Base-by-base conservation (phyloP, 345 rosid species). In the Aquilaria yunnanensis region DNA sequence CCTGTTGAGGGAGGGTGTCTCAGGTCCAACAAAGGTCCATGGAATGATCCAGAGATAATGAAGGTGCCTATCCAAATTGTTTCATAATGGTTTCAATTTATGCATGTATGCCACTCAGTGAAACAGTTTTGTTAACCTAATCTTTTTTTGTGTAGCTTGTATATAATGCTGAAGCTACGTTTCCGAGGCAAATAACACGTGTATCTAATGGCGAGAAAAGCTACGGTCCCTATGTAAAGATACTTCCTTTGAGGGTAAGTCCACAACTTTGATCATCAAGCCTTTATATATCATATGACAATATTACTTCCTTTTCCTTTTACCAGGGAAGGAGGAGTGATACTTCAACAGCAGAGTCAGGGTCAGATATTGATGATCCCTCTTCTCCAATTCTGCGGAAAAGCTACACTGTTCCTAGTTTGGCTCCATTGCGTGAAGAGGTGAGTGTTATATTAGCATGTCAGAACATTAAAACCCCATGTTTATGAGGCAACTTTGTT, bases 1-100 rank as follows among this genome's bases (percentile, higher is more conserved):
- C 76, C 83, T 49, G 68, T 63, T 2, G 90, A 81, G 51, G 95
- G 99, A 75, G 99, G 95, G 49, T 94, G 99, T 72, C 92, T 88
- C 65, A 81, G 88, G 54, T 94, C 99, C 67, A 81, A 84, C 60
- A 88, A 86, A 80, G 99, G 97, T 70, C 99, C 99, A 32, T 94
- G 97, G 96, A 85, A 86, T 70, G 96, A 94, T 72, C 91, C 95
- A 65, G 86, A 81, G 53, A 75, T 83, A 73, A 81, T 88, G 96
- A 94, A 94, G 94, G 99, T 90, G 75, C 31, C 45, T 33, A n/a
- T 66, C 29, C 59, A 37, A 9, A 37, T 37, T 37, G 43, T 37
- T 32, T 60, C 56, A 50, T 64, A 45, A 9, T 56, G 16, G 41
- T 53, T 57, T 32, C 32, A 65, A 32, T 14, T 54, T 47, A 30